phyloP scores from a whole-genome alignment of 768 basidiomycete genomes.

The Leccinum imitatum region DNA sequence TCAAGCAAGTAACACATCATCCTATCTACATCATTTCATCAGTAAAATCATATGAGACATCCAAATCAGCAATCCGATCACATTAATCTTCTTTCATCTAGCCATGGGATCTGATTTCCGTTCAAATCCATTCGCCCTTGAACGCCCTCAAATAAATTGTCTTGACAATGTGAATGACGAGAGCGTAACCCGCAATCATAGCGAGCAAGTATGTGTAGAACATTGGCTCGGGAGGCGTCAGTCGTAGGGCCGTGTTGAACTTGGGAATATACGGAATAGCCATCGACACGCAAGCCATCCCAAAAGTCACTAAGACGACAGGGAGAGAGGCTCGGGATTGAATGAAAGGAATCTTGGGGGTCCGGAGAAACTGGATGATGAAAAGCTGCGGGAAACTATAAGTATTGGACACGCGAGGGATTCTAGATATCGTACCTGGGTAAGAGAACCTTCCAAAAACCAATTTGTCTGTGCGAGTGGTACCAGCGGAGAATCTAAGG shows the following conservation, averaged over 20 bases:
- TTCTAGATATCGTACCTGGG: slow-evolving; percentile 28
- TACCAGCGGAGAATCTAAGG: slow-evolving; percentile 27
- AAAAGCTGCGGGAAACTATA: slow-evolving; percentile 24
- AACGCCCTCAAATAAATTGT: slow-evolving; percentile 26
- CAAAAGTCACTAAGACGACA: slow-evolving; percentile 31
- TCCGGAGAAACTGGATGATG: slow-evolving; percentile 34
- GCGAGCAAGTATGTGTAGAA: slow-evolving; percentile 29
- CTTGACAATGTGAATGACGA: slow-evolving; percentile 29
- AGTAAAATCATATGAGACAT: neutral
- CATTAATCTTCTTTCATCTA: neutral
- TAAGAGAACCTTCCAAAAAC: slow-evolving; percentile 37
- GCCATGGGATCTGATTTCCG: neutral
- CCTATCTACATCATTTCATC: neutral
- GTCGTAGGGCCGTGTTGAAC: slow-evolving; percentile 27
- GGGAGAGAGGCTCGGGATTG: slow-evolving; percentile 32
- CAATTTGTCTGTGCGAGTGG: slow-evolving; percentile 36
- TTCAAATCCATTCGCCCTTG: slow-evolving; percentile 32
- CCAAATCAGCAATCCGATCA: neutral
- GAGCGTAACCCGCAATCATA: slow-evolving; percentile 24
- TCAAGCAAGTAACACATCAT: neutral
- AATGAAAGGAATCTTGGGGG: slow-evolving; percentile 31
- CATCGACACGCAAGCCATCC: slow-evolving; percentile 33
- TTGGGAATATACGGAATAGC: slow-evolving; percentile 35
- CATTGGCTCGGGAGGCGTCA: slow-evolving; percentile 30
- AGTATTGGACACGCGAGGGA: neutral